Base-by-base conservation (phyloP, 495 filamentous ascomycete species). In the Penicillium chermesinum region DNA sequence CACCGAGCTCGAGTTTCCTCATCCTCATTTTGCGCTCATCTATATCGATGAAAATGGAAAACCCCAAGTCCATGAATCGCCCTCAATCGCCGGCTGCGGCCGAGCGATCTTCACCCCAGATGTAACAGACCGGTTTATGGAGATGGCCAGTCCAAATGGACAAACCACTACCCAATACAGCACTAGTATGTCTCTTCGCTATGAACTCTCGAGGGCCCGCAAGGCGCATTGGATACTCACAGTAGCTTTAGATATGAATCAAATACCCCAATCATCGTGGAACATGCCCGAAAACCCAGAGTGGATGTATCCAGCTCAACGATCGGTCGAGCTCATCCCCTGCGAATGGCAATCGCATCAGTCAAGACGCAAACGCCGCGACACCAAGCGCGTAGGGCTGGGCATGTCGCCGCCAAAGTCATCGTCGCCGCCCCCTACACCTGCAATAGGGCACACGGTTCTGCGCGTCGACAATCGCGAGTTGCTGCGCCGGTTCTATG, bases 401-500 rank as follows among this genome's bases (percentile, higher is more conserved):
- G 34, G 25, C 42, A 48, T 32, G 34, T 44, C 39, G 44, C 54
- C 44, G 40, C 57, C 38, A 7, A 62, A 62, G 33, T 63, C 64
- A 15, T 37, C 37, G 0, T 62, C 65, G 0, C 66, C 63, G 0
- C 52, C 56, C 21, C 58, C 64, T 7, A 48, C 58, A 20, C 57
- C 60, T 1, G 38, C 41, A 36, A 57, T 44, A n/a, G 53, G 51
- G 13, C 61, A 53, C 21, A 71, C 71, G 4, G 57, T 66, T 15
- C 52, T 89, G 37, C 69, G 65, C 15, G 80, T 88, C 10, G 78
- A 81, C 2, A 70, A 88, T 37, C 59, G 67, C 0, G 64, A 73
- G 9, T 74, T 76, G 1, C 66, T 89, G 10, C 76, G 79, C 53
- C 67, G 71, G 7, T 87, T 85, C 54, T 87, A 88, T 50, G 70